Percentiles rank a stretch among this genome's conserved stretches.
Evolutionary conservation across 805 yeast genomes (phyloP).

Genomic region (Candida mattraensis): DNA sequence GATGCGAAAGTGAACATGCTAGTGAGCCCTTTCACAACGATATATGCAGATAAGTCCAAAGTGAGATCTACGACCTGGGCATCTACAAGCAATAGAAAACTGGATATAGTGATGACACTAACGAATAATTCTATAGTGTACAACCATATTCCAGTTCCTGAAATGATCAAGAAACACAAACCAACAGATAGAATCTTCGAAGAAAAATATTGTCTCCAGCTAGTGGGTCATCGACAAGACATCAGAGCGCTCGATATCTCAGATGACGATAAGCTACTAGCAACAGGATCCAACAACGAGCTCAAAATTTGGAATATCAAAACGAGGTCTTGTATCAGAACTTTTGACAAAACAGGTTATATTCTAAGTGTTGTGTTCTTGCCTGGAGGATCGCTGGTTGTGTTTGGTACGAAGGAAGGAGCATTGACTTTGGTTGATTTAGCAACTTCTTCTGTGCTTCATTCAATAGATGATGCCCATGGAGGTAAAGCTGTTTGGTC

Average conservation of each 20-base stretch:
- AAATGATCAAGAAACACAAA: constrained; percentile 52
- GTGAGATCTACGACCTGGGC: constrained; percentile 72
- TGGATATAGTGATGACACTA: constrained; percentile 65
- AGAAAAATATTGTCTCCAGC: constrained; percentile 61
- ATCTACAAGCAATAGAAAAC: constrained; percentile 40
- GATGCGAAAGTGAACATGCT: constrained; percentile 53
- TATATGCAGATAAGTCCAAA: constrained; percentile 62
- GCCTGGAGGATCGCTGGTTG: constrained; percentile 88
- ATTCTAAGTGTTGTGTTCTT: constrained; percentile 76
- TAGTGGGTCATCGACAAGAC: constrained; percentile 88
- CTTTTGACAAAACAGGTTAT: constrained; percentile 81
- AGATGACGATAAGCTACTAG: constrained; percentile 74
- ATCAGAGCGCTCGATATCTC: constrained; percentile 81
- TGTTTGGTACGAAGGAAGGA: constrained; percentile 88
- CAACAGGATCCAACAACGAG: constrained; percentile 88
- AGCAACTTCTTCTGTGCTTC: constrained; percentile 74
- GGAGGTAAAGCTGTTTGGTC: constrained; percentile 82
- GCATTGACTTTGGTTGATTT: constrained; percentile 81
- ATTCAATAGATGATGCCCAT: constrained; percentile 72
- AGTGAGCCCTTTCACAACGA: constrained; percentile 64
- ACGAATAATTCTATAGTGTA: constrained; percentile 75
- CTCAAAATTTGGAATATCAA: constrained; percentile 85
- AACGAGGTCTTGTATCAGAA: constrained; percentile 74
- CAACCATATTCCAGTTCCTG: constrained; percentile 58
- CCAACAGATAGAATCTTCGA: constrained; percentile 39